These are phyloP conservation scores for Nephelium lappaceum DNA, from an alignment of 345 rosid genomes.

Conservation along the genomic window DNA sequence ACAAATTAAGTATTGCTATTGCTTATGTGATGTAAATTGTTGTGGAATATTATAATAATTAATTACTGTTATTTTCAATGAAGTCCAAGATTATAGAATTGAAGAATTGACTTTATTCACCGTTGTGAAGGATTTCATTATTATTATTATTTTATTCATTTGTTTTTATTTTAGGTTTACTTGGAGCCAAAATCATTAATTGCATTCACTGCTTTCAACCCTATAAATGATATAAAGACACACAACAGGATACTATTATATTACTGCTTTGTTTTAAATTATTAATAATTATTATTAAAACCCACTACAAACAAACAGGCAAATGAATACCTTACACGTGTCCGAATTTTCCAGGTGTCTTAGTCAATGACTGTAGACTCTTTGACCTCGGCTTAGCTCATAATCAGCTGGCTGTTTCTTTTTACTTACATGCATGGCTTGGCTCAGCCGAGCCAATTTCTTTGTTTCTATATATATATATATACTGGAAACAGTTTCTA, in stretches of 20 bases:
- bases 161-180: background rate
- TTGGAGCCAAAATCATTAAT: slow-evolving; percentile 62
- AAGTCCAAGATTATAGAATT: slow-evolving; percentile 7
- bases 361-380: background rate
- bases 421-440: background rate
- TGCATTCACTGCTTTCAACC: slow-evolving; percentile 40
- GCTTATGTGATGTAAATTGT: background rate
- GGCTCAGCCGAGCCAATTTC: background rate
- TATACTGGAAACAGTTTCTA: too few relatives aligned
- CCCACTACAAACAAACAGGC: background rate
- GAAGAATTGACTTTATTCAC: slow-evolving; percentile 22
- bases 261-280: background rate
- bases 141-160: background rate
- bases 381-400: background rate
- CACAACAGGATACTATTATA: slow-evolving; percentile 21
- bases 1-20: too few relatives aligned
- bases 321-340: background rate
- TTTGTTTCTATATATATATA: background rate
- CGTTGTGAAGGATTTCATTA: background rate
- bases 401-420: background rate
- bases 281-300: background rate
- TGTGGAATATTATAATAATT: background rate
- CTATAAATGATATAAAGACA: slow-evolving; percentile 52
- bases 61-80: background rate
- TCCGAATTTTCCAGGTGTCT: background rate